phyloP scores from a whole-genome alignment of 2,329 filamentous ascomycete genomes.

The Fusarium torulosum region DNA sequence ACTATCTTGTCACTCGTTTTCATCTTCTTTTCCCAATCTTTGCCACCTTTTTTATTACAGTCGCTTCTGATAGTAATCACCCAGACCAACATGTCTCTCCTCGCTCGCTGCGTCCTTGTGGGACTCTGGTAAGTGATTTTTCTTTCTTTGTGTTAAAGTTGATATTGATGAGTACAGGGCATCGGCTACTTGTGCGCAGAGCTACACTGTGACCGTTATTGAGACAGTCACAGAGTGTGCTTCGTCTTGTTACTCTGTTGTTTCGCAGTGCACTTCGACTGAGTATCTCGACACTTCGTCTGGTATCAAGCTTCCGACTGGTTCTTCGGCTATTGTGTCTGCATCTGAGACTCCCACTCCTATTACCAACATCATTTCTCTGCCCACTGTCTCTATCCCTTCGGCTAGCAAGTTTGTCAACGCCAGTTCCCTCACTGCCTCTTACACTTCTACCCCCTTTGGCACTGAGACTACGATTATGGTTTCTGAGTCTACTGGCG shows the following conservation, averaged over 20 bases:
- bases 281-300: conserved; percentile 31
- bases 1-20: conserved; percentile 46
- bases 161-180: conserved; percentile 37
- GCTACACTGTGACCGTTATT: conserved; percentile 51
- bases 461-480: neutral
- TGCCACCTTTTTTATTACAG: conserved; percentile 1
- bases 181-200: conserved; percentile 42
- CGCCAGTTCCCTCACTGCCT: neutral
- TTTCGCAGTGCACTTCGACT: conserved; percentile 42
- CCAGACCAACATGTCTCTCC: conserved; percentile 42
- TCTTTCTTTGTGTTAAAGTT: neutral
- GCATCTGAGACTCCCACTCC: neutral
- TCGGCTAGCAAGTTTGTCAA: conserved; percentile 23
- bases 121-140: conserved; percentile 47
- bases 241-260: conserved; percentile 42
- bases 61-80: conserved; percentile 21
- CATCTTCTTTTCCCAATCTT: neutral
- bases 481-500: neutral
- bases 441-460: conserved; percentile 10
- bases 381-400: conserved; percentile 17
- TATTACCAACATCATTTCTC: conserved; percentile 14
- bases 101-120: conserved; percentile 45
- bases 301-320: conserved; percentile 7
- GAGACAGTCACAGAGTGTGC: conserved; percentile 50
- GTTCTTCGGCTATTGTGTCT: conserved; percentile 18